A percentile compares a stretch with the other conserved stretches of the same genome.
Conservation (phyloP, 768 basidiomycete genomes). For the Amanita phalloides region DNA sequence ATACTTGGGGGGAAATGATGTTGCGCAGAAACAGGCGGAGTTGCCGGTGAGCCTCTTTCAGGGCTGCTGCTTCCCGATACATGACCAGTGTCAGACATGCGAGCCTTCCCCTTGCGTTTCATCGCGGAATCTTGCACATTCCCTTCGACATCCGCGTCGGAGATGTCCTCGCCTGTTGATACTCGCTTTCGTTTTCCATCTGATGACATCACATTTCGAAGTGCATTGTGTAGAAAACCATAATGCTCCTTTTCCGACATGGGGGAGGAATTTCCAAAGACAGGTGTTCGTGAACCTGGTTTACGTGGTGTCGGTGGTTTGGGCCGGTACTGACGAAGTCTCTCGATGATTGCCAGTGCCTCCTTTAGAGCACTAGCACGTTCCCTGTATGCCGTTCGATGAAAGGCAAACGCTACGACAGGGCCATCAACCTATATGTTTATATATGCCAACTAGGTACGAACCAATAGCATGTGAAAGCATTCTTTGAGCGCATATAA, state of each 20-base stretch:
- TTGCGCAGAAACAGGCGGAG: neutral
- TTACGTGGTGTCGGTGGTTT: constrained; percentile 19
- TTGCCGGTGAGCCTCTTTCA: neutral
- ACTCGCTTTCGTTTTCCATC: constrained; percentile 6
- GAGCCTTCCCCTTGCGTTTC: constrained; percentile 12
- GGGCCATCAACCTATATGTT: neutral
- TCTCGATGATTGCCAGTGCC: constrained; percentile 51
- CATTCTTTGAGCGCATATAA: constrained; percentile 55
- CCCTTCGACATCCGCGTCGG: constrained; percentile 12
- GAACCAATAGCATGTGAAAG: constrained; percentile 52
- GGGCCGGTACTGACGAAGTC: constrained; percentile 56
- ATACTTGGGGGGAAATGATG: constrained; percentile 3
- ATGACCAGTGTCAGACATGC: neutral
- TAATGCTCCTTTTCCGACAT: constrained; percentile 38
- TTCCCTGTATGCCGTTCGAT: constrained; percentile 67
- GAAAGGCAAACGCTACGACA: constrained; percentile 54
- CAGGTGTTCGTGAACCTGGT: constrained; percentile 33
- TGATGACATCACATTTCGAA: constrained; percentile 15
- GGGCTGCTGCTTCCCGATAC: neutral
- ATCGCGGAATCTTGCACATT: constrained; percentile 1
- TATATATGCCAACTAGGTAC: constrained; percentile 3
- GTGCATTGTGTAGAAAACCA: constrained; percentile 21
- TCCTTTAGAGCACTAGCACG: constrained; percentile 48
- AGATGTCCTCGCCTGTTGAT: constrained; percentile 12
- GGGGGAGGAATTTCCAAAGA: constrained; percentile 24